Percentiles rank a stretch among this genome's conserved stretches.
These are phyloP conservation scores for Pyrus betulifolia DNA, from an alignment of 306 rosid species.

Conservation along the genomic window DNA sequence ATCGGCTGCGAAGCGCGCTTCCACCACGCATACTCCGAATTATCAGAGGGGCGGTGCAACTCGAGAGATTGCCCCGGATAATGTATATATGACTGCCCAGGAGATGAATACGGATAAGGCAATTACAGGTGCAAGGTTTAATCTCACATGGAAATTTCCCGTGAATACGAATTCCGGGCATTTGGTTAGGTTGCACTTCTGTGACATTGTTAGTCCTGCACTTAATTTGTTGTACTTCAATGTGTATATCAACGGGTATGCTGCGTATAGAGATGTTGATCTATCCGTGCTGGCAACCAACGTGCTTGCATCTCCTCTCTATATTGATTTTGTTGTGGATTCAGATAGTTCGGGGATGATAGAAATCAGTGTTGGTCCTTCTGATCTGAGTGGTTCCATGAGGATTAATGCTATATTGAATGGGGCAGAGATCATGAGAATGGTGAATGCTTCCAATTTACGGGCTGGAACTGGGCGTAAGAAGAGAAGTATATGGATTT, in stretches of 20 bases:
- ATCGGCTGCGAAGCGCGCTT: slow-evolving; percentile 57
- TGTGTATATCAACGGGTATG: slow-evolving; percentile 69
- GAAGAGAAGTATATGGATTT: slow-evolving; percentile 41
- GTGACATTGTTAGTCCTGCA: slow-evolving; percentile 71
- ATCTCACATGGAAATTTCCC: slow-evolving; percentile 76
- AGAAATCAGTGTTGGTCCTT: slow-evolving; percentile 79
- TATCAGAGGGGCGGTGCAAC: slow-evolving; percentile 61
- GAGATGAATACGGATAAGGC: slow-evolving; percentile 65
- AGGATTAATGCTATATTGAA: slow-evolving; percentile 80
- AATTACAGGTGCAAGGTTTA: slow-evolving; percentile 44
- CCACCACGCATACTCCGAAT: slow-evolving; percentile 49
- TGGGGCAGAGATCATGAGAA: slow-evolving; percentile 96
- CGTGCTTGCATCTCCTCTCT: slow-evolving; percentile 63
- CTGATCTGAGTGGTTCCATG: slow-evolving; percentile 56
- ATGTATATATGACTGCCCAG: slow-evolving; percentile 82
- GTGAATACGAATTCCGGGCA: slow-evolving; percentile 36
- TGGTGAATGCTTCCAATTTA: slow-evolving; percentile 31
- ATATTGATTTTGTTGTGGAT: slow-evolving; percentile 67
- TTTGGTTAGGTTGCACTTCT: slow-evolving; percentile 84
- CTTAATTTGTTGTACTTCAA: slow-evolving; percentile 65
- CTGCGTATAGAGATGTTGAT: slow-evolving; percentile 74
- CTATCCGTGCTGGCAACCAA: slow-evolving; percentile 53
- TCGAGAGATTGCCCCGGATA: slow-evolving; percentile 73
- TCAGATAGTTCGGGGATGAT: slow-evolving; percentile 49
- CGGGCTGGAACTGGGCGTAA: slow-evolving; percentile 1